Conservation (phyloP, 768 basidiomycete species). For the Suillus paluster region DNA sequence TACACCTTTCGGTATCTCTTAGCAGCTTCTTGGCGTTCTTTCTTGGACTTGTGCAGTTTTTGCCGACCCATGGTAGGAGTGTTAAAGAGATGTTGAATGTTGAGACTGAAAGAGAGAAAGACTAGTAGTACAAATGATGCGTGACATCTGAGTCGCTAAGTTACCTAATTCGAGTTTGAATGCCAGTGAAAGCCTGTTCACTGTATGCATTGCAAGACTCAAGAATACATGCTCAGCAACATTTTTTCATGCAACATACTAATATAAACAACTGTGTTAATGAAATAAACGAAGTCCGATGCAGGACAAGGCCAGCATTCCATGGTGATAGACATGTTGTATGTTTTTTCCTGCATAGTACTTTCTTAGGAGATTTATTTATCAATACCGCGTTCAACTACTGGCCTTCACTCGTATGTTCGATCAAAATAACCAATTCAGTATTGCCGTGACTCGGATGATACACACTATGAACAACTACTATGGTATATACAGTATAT, state of each 20-base stretch:
- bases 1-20: neutral
- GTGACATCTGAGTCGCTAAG: too few relatives aligned
- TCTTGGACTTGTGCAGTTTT: neutral
- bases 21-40: neutral
- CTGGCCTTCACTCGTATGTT: too few relatives aligned
- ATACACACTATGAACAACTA: too few relatives aligned
- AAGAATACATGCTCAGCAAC: neutral
- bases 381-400: too few relatives aligned
- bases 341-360: neutral
- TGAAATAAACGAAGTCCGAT: neutral
- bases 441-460: too few relatives aligned
- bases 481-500: neutral
- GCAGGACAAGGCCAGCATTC: neutral
- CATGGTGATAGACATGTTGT: neutral
- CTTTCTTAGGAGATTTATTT: too few relatives aligned
- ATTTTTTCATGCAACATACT: neutral
- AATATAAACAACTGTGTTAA: neutral
- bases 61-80: neutral
- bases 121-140: too few relatives aligned
- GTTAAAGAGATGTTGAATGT: neutral
- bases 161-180: too few relatives aligned
- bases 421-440: too few relatives aligned
- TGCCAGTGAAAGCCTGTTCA: too few relatives aligned
- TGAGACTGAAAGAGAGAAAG: too few relatives aligned
- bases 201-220: neutral